A percentile compares a stretch with the other conserved stretches of the same genome.
phyloP scores from a whole-genome alignment of 1,139 yeast genomes.

The Suhomyces maxii region DNA sequence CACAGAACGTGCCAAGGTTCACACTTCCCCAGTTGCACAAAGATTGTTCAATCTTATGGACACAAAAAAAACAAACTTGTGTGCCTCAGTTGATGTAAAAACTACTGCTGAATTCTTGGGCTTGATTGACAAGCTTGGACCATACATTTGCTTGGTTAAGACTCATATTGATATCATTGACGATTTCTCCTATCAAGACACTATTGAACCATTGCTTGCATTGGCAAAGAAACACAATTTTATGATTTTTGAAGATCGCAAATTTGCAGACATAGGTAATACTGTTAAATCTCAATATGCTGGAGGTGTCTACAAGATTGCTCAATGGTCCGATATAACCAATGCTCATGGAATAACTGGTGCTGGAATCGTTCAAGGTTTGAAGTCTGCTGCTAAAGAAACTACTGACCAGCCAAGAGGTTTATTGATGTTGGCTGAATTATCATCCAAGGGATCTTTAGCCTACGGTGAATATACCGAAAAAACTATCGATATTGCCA shows the following conservation, averaged over 20 bases:
- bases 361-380: constrained; percentile 85
- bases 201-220: constrained; percentile 69
- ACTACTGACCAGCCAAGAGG: constrained; percentile 74
- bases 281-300: constrained; percentile 93
- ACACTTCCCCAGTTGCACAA: constrained; percentile 76
- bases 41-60: constrained; percentile 76
- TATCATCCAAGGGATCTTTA: constrained; percentile 88
- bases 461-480: constrained; percentile 90
- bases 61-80: constrained; percentile 77
- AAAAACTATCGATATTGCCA: constrained; percentile 87
- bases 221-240: constrained; percentile 78
- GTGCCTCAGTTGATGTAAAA: constrained; percentile 94
- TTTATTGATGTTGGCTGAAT: constrained; percentile 90
- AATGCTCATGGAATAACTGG: constrained; percentile 99
- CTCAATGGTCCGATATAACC: constrained; percentile 94
- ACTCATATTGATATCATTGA: constrained; percentile 92
- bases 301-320: constrained; percentile 86
- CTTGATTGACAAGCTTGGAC: constrained; percentile 81
- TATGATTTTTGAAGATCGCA: constrained; percentile 91
- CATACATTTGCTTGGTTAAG: constrained; percentile 86
- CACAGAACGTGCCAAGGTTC: constrained; percentile 66
- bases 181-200: constrained; percentile 80
- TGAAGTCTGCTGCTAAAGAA: constrained; percentile 80
- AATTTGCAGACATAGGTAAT: constrained; percentile 98
- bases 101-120: constrained; percentile 71